These are phyloP conservation scores for Akebia trifoliata DNA, from an alignment of 164 flowering plant species.

Conservation along the genomic window DNA sequence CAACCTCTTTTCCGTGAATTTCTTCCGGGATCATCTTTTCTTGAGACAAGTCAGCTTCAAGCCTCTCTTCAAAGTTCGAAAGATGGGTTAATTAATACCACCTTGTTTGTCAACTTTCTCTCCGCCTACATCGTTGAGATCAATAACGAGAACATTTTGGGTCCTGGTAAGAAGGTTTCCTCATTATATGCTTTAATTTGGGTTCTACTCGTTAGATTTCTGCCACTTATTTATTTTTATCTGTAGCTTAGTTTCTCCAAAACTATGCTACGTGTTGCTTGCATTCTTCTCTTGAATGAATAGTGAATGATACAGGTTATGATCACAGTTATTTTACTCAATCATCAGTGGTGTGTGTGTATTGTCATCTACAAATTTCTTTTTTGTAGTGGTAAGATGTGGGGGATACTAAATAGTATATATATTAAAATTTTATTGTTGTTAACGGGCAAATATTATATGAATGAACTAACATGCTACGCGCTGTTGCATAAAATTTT, in stretches of 20 bases:
- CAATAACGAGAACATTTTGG: slow-evolving; percentile 51
- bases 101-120: slow-evolving; percentile 64
- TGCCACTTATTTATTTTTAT: background rate
- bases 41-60: slow-evolving; percentile 47
- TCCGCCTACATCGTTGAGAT: slow-evolving; percentile 81
- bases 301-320: background rate
- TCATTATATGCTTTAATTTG: background rate
- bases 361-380: too few species aligned
- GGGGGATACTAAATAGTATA: too few species aligned
- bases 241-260: slow-evolving; percentile 1
- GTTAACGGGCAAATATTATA: too few species aligned
- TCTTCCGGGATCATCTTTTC: slow-evolving; percentile 63
- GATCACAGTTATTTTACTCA: background rate
- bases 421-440: too few species aligned
- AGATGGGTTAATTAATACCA: slow-evolving; percentile 79
- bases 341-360: background rate
- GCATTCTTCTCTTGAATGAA: background rate
- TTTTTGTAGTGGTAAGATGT: too few species aligned
- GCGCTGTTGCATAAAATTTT: too few species aligned
- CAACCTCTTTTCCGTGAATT: slow-evolving; percentile 94
- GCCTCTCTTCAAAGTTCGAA: slow-evolving; percentile 60
- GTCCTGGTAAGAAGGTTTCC: slow-evolving; percentile 59
- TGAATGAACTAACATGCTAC: too few species aligned
- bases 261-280: slow-evolving; percentile 1
- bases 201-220: background rate